phyloP scores from a whole-genome alignment of 192 early-diverging fungal genomes.

The Coemansia sp. region DNA sequence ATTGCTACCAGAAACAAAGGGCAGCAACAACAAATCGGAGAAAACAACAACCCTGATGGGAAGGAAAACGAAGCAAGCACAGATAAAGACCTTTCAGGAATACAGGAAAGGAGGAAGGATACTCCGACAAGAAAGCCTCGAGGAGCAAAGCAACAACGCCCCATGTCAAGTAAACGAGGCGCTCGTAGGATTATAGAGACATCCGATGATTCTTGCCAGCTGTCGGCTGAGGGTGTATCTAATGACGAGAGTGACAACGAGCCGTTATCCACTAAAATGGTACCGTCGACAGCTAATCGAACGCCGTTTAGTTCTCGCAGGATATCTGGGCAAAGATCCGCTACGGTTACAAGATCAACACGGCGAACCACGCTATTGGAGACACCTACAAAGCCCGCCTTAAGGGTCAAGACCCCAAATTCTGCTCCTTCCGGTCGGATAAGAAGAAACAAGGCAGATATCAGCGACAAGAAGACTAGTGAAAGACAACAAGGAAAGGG shows the following conservation, averaged over 20 bases:
- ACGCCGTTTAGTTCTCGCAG: not conserved
- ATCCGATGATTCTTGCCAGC: constrained; percentile 24
- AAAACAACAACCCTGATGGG: not conserved
- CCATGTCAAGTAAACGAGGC: not conserved
- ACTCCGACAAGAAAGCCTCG: not conserved
- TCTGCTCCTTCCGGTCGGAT: constrained; percentile 13
- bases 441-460: not conserved
- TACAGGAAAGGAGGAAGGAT: not conserved
- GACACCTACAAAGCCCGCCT: constrained; percentile 8
- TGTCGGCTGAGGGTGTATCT: not conserved
- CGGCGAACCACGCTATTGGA: not conserved
- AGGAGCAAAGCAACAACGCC: not conserved
- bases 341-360: not conserved
- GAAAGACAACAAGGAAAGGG: not conserved
- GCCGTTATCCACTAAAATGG: not conserved
- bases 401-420: not conserved
- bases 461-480: not conserved
- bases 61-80: not conserved
- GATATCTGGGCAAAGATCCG: not conserved
- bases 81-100: not conserved
- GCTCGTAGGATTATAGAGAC: constrained; percentile 21
- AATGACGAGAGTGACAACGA: constrained; percentile 4
- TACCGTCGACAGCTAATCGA: not conserved
- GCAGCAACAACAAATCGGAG: not conserved
- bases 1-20: not conserved